A percentile compares a stretch with the other conserved stretches of the same genome.
These are phyloP conservation scores for Candida odintsovae DNA, from an alignment of 805 yeast genomes.

Conservation along the genomic window DNA sequence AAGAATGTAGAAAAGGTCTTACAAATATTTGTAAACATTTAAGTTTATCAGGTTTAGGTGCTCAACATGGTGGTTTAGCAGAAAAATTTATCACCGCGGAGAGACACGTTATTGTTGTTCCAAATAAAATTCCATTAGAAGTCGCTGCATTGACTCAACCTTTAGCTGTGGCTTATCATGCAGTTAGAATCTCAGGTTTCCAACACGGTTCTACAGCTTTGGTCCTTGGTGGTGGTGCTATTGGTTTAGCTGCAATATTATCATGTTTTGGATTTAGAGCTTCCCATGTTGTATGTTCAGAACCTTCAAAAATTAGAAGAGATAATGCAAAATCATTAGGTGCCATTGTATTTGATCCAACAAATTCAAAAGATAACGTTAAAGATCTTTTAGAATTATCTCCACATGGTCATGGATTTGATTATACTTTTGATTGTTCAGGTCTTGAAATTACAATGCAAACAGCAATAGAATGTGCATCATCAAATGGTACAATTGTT, in stretches of 20 bases:
- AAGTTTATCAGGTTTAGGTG: constrained; percentile 51
- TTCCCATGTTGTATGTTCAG: constrained; percentile 40
- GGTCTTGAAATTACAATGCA: constrained; percentile 49
- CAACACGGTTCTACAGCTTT: constrained; percentile 40
- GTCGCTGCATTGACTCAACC: constrained; percentile 55
- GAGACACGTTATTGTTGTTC: constrained; percentile 35
- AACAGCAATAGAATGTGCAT: constrained; percentile 43
- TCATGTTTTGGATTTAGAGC: constrained; percentile 44
- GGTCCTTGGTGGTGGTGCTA: constrained; percentile 51
- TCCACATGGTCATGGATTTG: constrained; percentile 40
- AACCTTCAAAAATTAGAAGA: constrained; percentile 44
- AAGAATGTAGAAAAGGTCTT: constrained; percentile 42
- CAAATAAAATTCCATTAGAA: constrained; percentile 34
- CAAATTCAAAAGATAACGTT: constrained; percentile 29
- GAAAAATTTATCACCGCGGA: constrained; percentile 40
- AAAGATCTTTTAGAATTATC: constrained; percentile 32
- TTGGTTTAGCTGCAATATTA: constrained; percentile 44
- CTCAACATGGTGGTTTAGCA: constrained; percentile 49
- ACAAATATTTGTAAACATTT: constrained; percentile 47
- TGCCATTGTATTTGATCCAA: constrained; percentile 47
- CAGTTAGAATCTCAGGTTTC: constrained; percentile 37
- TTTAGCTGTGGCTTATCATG: constrained; percentile 56
- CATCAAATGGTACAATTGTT: constrained; percentile 51
- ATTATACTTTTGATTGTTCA: constrained; percentile 47
- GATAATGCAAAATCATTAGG: constrained; percentile 42